phyloP scores from a whole-genome alignment of 345 rosid genomes.

The Brassica juncea region DNA sequence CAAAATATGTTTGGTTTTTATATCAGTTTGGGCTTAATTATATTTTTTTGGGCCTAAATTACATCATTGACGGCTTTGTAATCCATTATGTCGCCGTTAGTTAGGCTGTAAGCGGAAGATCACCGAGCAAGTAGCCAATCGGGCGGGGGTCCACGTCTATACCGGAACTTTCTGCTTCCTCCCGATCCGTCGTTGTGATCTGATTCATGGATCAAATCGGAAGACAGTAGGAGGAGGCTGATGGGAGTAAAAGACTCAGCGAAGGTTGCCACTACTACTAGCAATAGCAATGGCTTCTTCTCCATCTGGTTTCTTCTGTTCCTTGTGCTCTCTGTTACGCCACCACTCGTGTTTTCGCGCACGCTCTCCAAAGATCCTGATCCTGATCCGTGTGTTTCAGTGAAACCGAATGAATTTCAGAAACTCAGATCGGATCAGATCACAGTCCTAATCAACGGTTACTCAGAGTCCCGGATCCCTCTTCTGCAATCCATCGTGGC shows the following conservation, averaged over 20 bases:
- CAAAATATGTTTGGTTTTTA: neutral
- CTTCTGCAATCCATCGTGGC: conserved; percentile 59
- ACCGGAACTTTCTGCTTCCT: neutral
- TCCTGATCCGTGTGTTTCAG: conserved; percentile 46
- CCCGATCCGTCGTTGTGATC: neutral
- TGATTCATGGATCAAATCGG: neutral
- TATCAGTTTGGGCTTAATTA: neutral
- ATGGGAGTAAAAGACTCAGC: neutral
- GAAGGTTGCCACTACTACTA: neutral
- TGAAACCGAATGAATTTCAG: conserved; percentile 37
- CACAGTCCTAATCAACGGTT: conserved; percentile 75
- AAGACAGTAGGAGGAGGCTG: neutral
- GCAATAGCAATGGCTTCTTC: neutral
- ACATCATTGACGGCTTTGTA: neutral
- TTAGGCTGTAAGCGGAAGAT: neutral
- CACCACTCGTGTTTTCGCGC: conserved; percentile 32
- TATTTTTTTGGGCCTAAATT: neutral
- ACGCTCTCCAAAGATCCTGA: conserved; percentile 5
- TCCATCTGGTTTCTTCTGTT: conserved; percentile 12
- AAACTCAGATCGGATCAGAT: conserved; percentile 60
- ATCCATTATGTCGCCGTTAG: neutral
- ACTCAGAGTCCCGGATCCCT: conserved; percentile 64
- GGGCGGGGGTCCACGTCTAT: neutral
- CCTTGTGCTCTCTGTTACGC: neutral
- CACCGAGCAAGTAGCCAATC: neutral